Conservation (phyloP, 768 basidiomycete species). For the Amanita muscaria region DNA sequence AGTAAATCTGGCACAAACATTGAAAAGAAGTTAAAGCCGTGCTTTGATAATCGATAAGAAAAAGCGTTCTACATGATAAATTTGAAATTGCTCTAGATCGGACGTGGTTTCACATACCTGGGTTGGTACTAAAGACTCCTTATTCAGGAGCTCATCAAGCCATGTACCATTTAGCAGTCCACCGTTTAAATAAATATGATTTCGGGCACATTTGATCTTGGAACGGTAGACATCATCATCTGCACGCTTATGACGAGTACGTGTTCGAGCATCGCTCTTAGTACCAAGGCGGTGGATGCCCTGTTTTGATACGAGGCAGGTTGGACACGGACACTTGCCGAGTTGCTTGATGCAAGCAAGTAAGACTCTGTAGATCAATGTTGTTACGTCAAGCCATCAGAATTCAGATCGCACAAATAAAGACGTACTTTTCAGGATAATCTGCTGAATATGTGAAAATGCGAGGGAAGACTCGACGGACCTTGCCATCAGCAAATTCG, state of each 20-base stretch:
- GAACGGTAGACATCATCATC: background rate
- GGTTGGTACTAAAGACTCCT: constrained; percentile 12
- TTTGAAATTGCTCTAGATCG: background rate
- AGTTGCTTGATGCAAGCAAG: constrained; percentile 25
- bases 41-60: constrained; percentile 10
- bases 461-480: constrained; percentile 22
- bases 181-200: constrained; percentile 8
- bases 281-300: constrained; percentile 23
- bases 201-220: constrained; percentile 2
- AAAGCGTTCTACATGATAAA: constrained; percentile 24
- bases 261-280: constrained; percentile 13
- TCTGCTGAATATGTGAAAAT: constrained; percentile 29
- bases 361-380: constrained; percentile 15
- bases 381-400: background rate
- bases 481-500: constrained; percentile 21
- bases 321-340: constrained; percentile 29
- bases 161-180: constrained; percentile 2
- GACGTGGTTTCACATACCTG: constrained; percentile 3
- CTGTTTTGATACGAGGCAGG: constrained; percentile 20
- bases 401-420: background rate
- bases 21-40: constrained; percentile 18
- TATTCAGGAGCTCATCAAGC: constrained; percentile 13
- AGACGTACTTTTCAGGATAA: constrained; percentile 31
- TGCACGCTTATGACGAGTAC: constrained; percentile 7
- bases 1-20: constrained; percentile 28